A percentile compares a stretch with the other conserved stretches of the same genome.
phyloP scores from a whole-genome alignment of 306 rosid species.

The Oxytropis ochrocephala region DNA sequence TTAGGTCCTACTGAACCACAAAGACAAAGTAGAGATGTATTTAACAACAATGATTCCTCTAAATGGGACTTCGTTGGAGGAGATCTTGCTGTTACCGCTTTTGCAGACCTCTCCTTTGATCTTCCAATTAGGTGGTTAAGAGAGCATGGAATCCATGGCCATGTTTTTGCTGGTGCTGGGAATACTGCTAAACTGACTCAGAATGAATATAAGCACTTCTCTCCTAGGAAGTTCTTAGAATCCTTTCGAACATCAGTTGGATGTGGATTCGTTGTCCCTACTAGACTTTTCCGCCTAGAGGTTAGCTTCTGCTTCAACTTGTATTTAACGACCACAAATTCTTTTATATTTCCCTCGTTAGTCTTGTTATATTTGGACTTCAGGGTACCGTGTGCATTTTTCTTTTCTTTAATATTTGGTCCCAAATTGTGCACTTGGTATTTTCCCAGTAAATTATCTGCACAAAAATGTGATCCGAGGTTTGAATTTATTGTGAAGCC shows the following conservation, averaged over 20 bases:
- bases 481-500: background rate
- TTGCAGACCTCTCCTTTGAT: slow-evolving; percentile 91
- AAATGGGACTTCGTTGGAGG: slow-evolving; percentile 80
- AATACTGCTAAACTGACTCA: slow-evolving; percentile 77
- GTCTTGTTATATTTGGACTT: background rate
- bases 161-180: slow-evolving; percentile 89
- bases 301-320: slow-evolving; percentile 39
- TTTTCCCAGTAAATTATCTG: background rate
- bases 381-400: background rate
- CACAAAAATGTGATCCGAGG: background rate
- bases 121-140: slow-evolving; percentile 79
- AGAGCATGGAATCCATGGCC: slow-evolving; percentile 89
- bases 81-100: slow-evolving; percentile 92
- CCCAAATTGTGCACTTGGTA: background rate
- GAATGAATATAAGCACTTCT: slow-evolving; percentile 59
- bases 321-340: no score
- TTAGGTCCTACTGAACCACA: slow-evolving; percentile 80
- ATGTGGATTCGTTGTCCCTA: slow-evolving; percentile 84
- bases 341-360: no score
- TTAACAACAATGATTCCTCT: slow-evolving; percentile 38
- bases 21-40: slow-evolving; percentile 46
- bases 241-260: slow-evolving; percentile 83
- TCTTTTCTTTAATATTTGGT: background rate
- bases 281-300: slow-evolving; percentile 85
- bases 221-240: slow-evolving; percentile 56